Conservation (phyloP, 164 flowering plant species). For the Paratinospora sagittata region DNA sequence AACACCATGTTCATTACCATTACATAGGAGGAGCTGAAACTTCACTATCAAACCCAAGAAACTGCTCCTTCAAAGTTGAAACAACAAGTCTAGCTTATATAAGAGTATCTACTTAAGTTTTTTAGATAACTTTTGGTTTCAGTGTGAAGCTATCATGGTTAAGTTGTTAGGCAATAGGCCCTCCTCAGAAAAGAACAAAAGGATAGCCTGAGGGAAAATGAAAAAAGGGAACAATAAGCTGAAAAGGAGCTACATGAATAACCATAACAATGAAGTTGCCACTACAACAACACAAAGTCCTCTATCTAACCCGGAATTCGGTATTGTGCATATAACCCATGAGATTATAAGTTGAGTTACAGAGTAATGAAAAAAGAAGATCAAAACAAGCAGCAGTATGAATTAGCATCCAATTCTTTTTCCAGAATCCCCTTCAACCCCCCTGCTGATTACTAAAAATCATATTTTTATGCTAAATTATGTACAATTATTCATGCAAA, state of each 20-base stretch:
- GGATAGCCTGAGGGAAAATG: too few species aligned
- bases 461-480: background rate
- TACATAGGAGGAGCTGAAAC: background rate
- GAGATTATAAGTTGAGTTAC: too few species aligned
- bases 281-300: background rate
- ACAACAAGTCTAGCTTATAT: background rate
- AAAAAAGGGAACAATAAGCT: too few species aligned
- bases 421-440: background rate
- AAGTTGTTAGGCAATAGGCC: too few species aligned
- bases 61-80: background rate
- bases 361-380: background rate
- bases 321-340: too few species aligned
- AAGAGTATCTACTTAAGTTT: too few species aligned
- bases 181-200: too few species aligned
- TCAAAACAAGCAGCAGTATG: background rate
- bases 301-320: background rate
- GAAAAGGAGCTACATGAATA: too few species aligned
- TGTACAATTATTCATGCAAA: background rate
- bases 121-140: too few species aligned
- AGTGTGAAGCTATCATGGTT: too few species aligned
- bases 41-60: background rate
- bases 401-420: background rate
- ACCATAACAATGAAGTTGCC: too few species aligned
- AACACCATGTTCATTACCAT: background rate
- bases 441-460: background rate